Conservation (phyloP, 805 yeast species). For the Lipomyces spencermartinsiae region DNA sequence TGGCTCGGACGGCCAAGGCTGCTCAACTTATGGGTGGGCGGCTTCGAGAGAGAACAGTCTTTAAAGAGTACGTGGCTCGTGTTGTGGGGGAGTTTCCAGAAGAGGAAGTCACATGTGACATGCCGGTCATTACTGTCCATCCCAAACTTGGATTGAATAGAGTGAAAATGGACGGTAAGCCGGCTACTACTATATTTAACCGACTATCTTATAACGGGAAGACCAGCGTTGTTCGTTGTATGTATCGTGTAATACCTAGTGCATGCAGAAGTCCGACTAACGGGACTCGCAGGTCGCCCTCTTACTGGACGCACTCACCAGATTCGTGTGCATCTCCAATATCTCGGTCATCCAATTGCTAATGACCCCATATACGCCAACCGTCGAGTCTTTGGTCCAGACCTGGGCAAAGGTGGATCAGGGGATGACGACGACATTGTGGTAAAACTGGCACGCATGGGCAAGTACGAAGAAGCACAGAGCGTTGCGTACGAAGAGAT, state of each 20-base stretch:
- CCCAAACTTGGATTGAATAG: constrained; percentile 68
- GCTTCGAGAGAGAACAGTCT: constrained; percentile 69
- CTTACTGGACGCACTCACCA: constrained; percentile 95
- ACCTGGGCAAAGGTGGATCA: constrained; percentile 66
- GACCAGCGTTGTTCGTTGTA: constrained; percentile 70
- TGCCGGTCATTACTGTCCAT: constrained; percentile 71
- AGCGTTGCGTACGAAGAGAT: constrained; percentile 34
- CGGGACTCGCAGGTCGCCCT: constrained; percentile 62
- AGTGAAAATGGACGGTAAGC: constrained; percentile 51
- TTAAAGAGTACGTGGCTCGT: constrained; percentile 83
- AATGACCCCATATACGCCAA: constrained; percentile 93
- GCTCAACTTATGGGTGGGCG: constrained; percentile 79
- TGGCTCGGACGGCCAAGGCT: constrained; percentile 80
- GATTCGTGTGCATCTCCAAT: constrained; percentile 90
- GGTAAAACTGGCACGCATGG: constrained; percentile 48
- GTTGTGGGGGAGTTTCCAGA: constrained; percentile 88
- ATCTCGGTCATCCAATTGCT: constrained; percentile 85
- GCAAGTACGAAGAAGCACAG: constrained; percentile 39
- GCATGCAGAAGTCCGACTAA: background rate
- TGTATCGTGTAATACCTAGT: background rate
- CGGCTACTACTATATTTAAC: constrained; percentile 73
- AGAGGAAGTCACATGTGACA: constrained; percentile 60
- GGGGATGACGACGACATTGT: constrained; percentile 59
- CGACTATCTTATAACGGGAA: constrained; percentile 68
- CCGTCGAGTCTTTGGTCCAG: constrained; percentile 76